Evolutionary conservation across 805 yeast genomes (phyloP), one percentile per base, ranked within the genome.

Genomic region (Millerozyma miso): DNA sequence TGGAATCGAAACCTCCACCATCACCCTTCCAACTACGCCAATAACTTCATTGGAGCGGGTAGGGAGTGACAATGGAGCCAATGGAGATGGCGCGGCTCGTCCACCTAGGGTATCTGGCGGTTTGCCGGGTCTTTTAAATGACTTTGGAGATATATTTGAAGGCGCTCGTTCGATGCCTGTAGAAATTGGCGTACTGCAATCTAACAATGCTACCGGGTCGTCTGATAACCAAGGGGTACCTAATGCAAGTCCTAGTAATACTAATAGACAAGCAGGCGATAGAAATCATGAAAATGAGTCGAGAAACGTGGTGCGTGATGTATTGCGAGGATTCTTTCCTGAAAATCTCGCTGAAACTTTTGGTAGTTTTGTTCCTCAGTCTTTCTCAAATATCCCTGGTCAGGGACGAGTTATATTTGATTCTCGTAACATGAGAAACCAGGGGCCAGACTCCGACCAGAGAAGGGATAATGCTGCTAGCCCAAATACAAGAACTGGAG

Each of bases 1-100:
- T 19, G 58, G 58, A 13, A 53, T 55, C 45, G 66, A 58, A 40
- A 56, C 59, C 5, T 44, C 56, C 17, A 53, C 54, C 2, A 41
- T 49, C n/a, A 38, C 49, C 3, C 46, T 46, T 13, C 41, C 49
- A 13, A 31, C 50, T 4, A 31, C 40, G 1, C 36, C 47, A 16
- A 37, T 37, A 19, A 43, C 42, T 17, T 48, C 56, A 4, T 39
- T 42, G 3, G 45, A 44, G 32, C 40, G 46, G 12, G 39, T 47
- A 29, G 49, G 35, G 12, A 19, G 43, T 17, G 40, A 33, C 12
- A 31, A 20, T 35, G 34, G 16, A 5, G 17, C 39, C 3, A 32
- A 12, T 15, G 37, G 31, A 18, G 13, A 23, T 7, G 7, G 26
- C 3, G 23, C 15, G 19, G 7, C 44, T 33, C 31, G 33, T 4